Evolutionary conservation across 2,329 filamentous ascomycete genomes (phyloP), one percentile per base, ranked within the genome.

Genomic region (Exophiala viscosa): DNA sequence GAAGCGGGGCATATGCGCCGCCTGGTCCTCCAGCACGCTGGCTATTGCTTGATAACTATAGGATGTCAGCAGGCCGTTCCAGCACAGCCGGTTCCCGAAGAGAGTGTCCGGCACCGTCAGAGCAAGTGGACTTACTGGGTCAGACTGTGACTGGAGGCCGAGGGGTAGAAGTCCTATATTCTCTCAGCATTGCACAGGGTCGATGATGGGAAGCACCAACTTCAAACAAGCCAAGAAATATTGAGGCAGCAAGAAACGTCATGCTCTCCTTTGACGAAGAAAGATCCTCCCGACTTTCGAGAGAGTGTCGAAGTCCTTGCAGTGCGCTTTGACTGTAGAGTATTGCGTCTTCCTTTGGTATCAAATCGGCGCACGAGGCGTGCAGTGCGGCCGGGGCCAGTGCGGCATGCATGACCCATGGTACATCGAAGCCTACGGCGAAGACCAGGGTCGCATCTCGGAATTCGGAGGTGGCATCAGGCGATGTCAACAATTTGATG

Each of bases 191-290:
- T 31, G 34, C 17, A 42, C 36, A 15, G 7, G 5, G 6, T 9
- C n/a, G 11, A 31, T 43, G 13, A 23, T 6, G 20, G 42, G n/a
- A 14, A 39, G 15, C 17, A 28, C 18, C 14, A 6, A 52, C 48
- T 47, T 59, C 56, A 34, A 59, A 59, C 15, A 56, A 36, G 14
- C 50, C 56, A 23, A 59, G 50, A 23, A 59, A 59, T n/a, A 59
- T 40, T n/a, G 56, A 56, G 15, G 52, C 53, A 14, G 50, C 50
- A 32, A 59, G 52, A 23, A 50, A 59, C 7, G 56, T 32, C 23
- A 28, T 28, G 23, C 14, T 59, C 50, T 32, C 35, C 32, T n/a
- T 41, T 48, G 23, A 31, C 33, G 23, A 28, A 31, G 38, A 17
- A 6, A 14, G 14, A 17, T 23, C 14, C 17, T 17, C 32, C 20